Conservation (phyloP, 2,329 filamentous ascomycete species). For the Apiospora sp. region DNA sequence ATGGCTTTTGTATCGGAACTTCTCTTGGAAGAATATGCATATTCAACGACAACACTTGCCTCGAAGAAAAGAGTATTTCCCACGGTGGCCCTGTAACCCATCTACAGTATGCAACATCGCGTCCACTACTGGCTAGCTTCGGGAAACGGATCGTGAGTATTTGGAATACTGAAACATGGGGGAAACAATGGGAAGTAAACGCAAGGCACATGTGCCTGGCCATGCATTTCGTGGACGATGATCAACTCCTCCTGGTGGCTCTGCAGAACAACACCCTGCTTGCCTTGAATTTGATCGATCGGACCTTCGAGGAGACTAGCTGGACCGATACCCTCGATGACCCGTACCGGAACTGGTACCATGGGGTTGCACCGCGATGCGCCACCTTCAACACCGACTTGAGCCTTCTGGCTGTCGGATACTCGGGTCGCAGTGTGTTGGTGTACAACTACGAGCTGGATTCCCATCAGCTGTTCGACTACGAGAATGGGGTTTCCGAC, state of each 20-base stretch:
- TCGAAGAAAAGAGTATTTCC: slow-evolving; percentile 24
- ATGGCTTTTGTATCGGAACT: slow-evolving; percentile 24
- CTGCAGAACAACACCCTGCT: slow-evolving; percentile 25
- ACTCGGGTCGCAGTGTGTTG: neutral
- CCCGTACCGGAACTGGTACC: slow-evolving; percentile 19
- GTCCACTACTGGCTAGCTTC: slow-evolving; percentile 19
- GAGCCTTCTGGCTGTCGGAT: slow-evolving; percentile 13
- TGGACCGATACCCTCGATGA: slow-evolving; percentile 27
- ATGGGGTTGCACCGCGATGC: neutral
- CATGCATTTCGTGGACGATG: slow-evolving; percentile 26
- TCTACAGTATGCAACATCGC: slow-evolving; percentile 20
- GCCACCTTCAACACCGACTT: slow-evolving; percentile 25
- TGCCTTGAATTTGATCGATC: slow-evolving; percentile 20
- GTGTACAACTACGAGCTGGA: slow-evolving; percentile 9
- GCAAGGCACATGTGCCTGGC: slow-evolving; percentile 8
- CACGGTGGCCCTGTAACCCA: slow-evolving; percentile 20
- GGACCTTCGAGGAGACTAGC: neutral
- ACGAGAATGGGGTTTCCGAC: neutral
- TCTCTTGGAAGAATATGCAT: slow-evolving; percentile 22
- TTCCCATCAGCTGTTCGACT: slow-evolving; percentile 7
- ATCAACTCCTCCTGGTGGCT: slow-evolving; percentile 24
- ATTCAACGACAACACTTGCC: slow-evolving; percentile 25
- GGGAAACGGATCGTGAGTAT: slow-evolving; percentile 22
- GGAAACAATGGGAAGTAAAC: slow-evolving; percentile 23
- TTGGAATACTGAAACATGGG: slow-evolving; percentile 27